Base-by-base conservation (phyloP, 257 asterid species). In the Solanum medicagineum region DNA sequence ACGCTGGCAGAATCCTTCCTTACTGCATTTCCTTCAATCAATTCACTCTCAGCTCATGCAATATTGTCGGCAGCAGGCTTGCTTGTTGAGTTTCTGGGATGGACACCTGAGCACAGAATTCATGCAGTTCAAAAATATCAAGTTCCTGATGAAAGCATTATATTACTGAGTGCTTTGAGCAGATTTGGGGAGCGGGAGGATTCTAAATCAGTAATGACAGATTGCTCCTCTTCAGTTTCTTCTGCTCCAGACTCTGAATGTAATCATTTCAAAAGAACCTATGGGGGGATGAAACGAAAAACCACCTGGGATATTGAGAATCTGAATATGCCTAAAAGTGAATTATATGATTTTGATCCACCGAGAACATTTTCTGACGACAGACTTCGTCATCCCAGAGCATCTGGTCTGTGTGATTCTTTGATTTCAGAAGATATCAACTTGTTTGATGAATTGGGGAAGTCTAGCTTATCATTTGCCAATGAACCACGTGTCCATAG, bases 41-140 rank as follows among this genome's bases (percentile, higher is more conserved):
- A 94, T 92, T 94, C 98, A 81, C 98, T 97, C 84, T 88, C 97
- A 84, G 98, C 99, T 88, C 98, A 97, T 89, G 94, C 94, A 85
- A 94, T 95, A 90, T 85, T 97, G 89, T 95, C 98, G 88, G 92
- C 96, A 83, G 93, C 90, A 63, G 85, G 87, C 86, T 83, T 68
- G 70, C 96, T 93, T 68, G 91, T 90, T 85, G 92, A 92, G 88
- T 95, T 94, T 92, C 90, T 97, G 82, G 93, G 91, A 85, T 86
- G 90, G 91, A 84, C 98, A 74, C 88, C 77, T 53, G 91, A 85
- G 81, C 87, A 86, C 57, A 95, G 90, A 87, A 66, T 89, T 81
- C 85, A 81, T 81, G 92, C 94, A 84, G 94, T 94, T 91, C 87
- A 89, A 86, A 92, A 91, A 81, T 92, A 88, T 85, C 91, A 83